phyloP scores from a whole-genome alignment of 2,329 filamentous ascomycete species.

The Parastagonospora nodorum region DNA sequence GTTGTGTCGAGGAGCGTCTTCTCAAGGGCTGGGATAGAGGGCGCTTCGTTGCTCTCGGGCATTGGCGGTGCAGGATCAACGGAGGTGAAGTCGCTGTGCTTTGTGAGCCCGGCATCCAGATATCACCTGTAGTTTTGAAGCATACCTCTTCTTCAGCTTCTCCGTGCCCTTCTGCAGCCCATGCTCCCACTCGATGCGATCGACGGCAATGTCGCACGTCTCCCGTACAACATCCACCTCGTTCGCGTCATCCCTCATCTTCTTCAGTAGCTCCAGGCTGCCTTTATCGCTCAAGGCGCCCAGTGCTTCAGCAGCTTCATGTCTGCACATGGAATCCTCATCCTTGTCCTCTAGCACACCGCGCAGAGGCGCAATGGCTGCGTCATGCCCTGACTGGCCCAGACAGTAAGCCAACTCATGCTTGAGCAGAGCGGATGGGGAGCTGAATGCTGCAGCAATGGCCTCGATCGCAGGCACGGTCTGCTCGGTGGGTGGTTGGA shows the following conservation, averaged over 20 bases:
- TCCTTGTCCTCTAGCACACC: constrained; percentile 74
- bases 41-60: constrained; percentile 66
- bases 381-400: constrained; percentile 81
- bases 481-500: constrained; percentile 61
- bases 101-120: constrained; percentile 11
- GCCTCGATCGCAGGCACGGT: constrained; percentile 71
- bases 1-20: constrained; percentile 77
- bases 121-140: background rate
- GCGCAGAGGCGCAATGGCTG: constrained; percentile 74
- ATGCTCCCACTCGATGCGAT: constrained; percentile 91
- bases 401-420: constrained; percentile 98
- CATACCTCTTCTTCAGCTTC: constrained; percentile 79
- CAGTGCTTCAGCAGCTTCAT: constrained; percentile 94
- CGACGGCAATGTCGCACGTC: constrained; percentile 96
- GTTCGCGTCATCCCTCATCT: constrained; percentile 73
- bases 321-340: constrained; percentile 95
- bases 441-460: constrained; percentile 84
- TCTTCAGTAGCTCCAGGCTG: constrained; percentile 74
- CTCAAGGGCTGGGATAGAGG: constrained; percentile 75
- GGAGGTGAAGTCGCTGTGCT: constrained; percentile 83
- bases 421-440: constrained; percentile 87
- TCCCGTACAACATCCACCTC: constrained; percentile 86
- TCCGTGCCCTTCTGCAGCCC: constrained; percentile 63
- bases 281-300: constrained; percentile 79
- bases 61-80: constrained; percentile 93